Conservation (phyloP, 2,329 filamentous ascomycete species). For the Hypoxylon sp. region DNA sequence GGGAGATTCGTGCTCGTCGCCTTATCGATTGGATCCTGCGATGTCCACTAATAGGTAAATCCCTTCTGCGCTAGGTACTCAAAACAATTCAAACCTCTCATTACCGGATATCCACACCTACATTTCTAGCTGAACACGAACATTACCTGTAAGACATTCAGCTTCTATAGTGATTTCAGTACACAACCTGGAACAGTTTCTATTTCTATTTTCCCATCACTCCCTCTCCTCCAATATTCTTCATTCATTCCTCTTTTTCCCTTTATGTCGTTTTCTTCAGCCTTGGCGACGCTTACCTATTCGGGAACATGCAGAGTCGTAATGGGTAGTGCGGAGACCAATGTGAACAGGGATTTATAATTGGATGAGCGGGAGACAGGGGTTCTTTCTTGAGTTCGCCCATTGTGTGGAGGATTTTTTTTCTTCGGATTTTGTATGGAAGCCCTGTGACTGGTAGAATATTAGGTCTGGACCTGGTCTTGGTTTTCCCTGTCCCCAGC, state of each 20-base stretch:
- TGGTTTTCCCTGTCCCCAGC: conserved; percentile 16
- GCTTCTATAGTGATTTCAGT: background rate
- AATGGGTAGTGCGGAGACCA: conserved; percentile 41
- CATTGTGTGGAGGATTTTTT: conserved; percentile 42
- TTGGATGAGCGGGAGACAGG: conserved; percentile 44
- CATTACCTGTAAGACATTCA: background rate
- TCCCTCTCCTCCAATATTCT: background rate
- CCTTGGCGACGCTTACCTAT: conserved; percentile 31
- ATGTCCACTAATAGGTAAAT: background rate
- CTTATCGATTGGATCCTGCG: conserved; percentile 36
- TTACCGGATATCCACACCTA: background rate
- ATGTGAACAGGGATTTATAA: conserved; percentile 39
- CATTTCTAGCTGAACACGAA: conserved; percentile 3
- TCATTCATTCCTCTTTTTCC: conserved; percentile 5
- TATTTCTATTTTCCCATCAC: conserved; percentile 6
- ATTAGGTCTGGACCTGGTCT: conserved; percentile 38
- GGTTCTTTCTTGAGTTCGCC: conserved; percentile 32
- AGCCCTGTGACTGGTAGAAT: conserved; percentile 37
- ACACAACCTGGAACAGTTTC: background rate
- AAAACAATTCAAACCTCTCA: background rate
- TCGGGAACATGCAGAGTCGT: conserved; percentile 33
- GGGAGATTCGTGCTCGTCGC: conserved; percentile 33
- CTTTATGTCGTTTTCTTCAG: conserved; percentile 16
- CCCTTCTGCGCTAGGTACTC: conserved; percentile 8
- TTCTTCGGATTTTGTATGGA: conserved; percentile 32